These are phyloP conservation scores for Xerocomus spinulosus DNA, from an alignment of 768 basidiomycete species.

Conservation along the genomic window DNA sequence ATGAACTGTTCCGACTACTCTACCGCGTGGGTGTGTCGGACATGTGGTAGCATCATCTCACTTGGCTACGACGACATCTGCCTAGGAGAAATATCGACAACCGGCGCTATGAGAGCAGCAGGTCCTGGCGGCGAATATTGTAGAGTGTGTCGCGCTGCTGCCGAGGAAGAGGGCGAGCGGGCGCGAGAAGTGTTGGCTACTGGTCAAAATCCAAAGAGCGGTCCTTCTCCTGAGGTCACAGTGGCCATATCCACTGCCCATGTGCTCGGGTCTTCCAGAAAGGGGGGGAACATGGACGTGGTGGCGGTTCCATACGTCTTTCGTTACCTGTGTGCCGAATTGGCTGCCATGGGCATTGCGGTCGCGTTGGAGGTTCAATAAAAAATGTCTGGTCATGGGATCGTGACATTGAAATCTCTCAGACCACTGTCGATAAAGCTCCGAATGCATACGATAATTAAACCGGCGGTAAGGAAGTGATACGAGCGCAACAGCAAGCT, in stretches of 20 bases:
- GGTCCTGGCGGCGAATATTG: slow-evolving; percentile 92
- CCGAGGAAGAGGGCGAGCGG: slow-evolving; percentile 58
- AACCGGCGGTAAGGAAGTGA: slow-evolving; percentile 9
- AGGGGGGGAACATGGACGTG: slow-evolving; percentile 86
- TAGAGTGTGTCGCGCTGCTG: slow-evolving; percentile 77
- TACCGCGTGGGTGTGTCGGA: slow-evolving; percentile 97
- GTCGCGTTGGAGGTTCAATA: slow-evolving; percentile 75
- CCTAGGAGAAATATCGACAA: slow-evolving; percentile 56
- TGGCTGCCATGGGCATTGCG: slow-evolving; percentile 98
- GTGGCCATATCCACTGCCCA: slow-evolving; percentile 67
- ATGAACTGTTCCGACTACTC: slow-evolving; percentile 99
- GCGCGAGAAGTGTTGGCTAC: slow-evolving; percentile 58
- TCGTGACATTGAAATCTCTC: background rate
- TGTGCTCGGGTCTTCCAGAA: slow-evolving; percentile 51
- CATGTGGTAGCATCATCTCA: slow-evolving; percentile 92
- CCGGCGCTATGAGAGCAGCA: slow-evolving; percentile 49
- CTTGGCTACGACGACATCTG: slow-evolving; percentile 90
- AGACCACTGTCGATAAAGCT: slow-evolving; percentile 1
- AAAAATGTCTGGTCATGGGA: background rate
- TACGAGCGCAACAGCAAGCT: slow-evolving; percentile 10
- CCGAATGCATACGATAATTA: slow-evolving; percentile 15
- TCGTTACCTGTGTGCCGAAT: slow-evolving; percentile 88
- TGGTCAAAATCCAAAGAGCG: slow-evolving; percentile 43
- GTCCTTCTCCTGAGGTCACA: slow-evolving; percentile 47
- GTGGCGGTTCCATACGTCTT: slow-evolving; percentile 96